Conservation (phyloP, 371 early-diverging fungal species). For the Mortierella sp. region DNA sequence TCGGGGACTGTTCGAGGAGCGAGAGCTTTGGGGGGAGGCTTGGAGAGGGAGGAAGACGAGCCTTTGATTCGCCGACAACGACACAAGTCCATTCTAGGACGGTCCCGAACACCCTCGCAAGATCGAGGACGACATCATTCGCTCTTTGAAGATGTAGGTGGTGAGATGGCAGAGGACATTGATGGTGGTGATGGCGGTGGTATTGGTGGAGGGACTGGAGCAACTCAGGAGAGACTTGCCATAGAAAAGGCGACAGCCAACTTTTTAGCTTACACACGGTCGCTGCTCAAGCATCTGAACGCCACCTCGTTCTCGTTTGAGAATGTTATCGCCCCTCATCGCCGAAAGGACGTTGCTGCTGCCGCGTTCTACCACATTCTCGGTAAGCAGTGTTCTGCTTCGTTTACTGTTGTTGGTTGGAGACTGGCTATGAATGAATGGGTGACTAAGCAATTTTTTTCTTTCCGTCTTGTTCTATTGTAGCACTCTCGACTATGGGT, state of each 20-base stretch:
- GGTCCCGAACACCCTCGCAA: conserved; percentile 12
- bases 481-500: conserved; percentile 15
- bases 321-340: conserved; percentile 27
- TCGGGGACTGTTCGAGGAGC: background rate
- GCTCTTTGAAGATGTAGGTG: background rate
- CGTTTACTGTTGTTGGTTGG: background rate
- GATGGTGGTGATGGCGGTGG: background rate
- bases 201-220: background rate
- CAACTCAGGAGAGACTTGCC: conserved; percentile 14
- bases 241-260: conserved; percentile 42
- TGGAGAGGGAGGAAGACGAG: conserved; percentile 5
- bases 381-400: conserved; percentile 11
- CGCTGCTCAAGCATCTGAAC: conserved; percentile 18
- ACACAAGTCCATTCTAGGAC: background rate
- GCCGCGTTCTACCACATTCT: conserved; percentile 52
- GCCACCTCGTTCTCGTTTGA: conserved; percentile 24
- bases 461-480: no score
- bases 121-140: background rate
- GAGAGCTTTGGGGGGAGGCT: background rate
- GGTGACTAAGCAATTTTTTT: background rate
- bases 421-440: background rate
- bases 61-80: conserved; percentile 4
- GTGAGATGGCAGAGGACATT: background rate
- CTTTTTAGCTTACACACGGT: conserved; percentile 34
- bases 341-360: conserved; percentile 38